Percentiles rank a stretch among this genome's conserved stretches.
phyloP scores from a whole-genome alignment of 2,329 filamentous ascomycete genomes.

The Trichophyton benhamiae region DNA sequence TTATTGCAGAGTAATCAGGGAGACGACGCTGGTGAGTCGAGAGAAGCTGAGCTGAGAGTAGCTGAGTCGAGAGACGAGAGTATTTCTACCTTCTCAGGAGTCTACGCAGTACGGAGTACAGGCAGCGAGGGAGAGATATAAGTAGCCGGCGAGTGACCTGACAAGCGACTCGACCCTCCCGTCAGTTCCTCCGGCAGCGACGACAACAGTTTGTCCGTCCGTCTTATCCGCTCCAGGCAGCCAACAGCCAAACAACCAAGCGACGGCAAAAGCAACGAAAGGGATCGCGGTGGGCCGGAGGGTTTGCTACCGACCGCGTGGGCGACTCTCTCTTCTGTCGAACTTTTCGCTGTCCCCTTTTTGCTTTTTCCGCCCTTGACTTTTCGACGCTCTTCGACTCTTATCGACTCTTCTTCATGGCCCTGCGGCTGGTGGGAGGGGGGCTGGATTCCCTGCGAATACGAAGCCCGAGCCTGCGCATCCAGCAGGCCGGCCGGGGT shows the following conservation, averaged over 20 bases:
- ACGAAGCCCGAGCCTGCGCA: neutral
- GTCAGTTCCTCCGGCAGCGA: neutral
- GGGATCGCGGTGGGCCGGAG: conserved; percentile 1
- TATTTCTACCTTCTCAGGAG: too few species aligned
- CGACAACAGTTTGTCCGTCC: neutral
- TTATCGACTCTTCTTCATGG: too few species aligned
- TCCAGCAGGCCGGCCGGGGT: neutral
- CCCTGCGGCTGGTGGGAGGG: neutral
- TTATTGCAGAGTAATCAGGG: neutral
- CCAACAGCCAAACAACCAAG: neutral
- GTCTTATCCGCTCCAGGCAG: neutral
- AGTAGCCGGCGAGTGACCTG: too few species aligned
- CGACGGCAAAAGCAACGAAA: neutral
- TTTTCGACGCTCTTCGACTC: too few species aligned
- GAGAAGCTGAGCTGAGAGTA: neutral
- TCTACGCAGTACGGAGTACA: too few species aligned
- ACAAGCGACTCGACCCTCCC: too few species aligned
- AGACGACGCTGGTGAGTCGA: neutral
- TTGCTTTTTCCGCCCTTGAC: neutral
- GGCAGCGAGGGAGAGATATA: too few species aligned
- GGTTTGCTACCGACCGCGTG: conserved; percentile 2
- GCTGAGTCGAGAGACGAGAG: too few species aligned
- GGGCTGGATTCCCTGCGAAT: neutral
- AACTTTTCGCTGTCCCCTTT: neutral
- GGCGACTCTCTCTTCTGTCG: neutral